Percentiles rank a stretch among this genome's conserved stretches.
These are phyloP conservation scores for Emergomyces orientalis DNA, from an alignment of 2,329 filamentous ascomycete genomes.

Conservation along the genomic window DNA sequence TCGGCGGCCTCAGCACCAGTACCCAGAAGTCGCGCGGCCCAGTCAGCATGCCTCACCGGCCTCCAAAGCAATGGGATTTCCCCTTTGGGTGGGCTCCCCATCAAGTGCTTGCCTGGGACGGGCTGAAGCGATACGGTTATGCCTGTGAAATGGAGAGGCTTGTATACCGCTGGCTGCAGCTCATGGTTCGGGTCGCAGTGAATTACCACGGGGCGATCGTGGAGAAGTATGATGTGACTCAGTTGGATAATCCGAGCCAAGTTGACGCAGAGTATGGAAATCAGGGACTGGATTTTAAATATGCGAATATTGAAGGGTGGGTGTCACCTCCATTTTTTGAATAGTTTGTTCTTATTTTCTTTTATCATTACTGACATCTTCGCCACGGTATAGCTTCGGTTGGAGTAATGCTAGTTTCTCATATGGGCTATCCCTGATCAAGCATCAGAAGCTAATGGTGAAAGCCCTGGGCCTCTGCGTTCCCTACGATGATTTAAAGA, in stretches of 20 bases:
- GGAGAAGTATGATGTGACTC: slow-evolving; percentile 77
- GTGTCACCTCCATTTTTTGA: not conserved
- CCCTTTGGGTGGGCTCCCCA: slow-evolving; percentile 87
- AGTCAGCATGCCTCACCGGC: slow-evolving; percentile 57
- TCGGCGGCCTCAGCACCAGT: slow-evolving; percentile 70
- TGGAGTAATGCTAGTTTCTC: slow-evolving; percentile 91
- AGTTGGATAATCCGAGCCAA: slow-evolving; percentile 67
- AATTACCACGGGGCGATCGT: slow-evolving; percentile 72
- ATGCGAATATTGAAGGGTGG: slow-evolving; percentile 6
- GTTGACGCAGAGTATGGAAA: slow-evolving; percentile 87
- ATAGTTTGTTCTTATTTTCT: not conserved
- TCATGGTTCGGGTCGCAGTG: slow-evolving; percentile 68
- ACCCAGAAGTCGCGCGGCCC: slow-evolving; percentile 69
- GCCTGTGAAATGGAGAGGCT: slow-evolving; percentile 68
- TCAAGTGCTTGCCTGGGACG: slow-evolving; percentile 85
- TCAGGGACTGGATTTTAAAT: slow-evolving; percentile 73
- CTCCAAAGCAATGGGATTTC: slow-evolving; percentile 85
- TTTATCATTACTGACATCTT: slow-evolving; percentile 52
- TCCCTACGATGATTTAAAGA: slow-evolving; percentile 7
- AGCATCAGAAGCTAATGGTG: slow-evolving; percentile 21
- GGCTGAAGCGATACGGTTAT: slow-evolving; percentile 72
- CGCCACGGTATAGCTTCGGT: slow-evolving; percentile 59
- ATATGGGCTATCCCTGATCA: slow-evolving; percentile 69
- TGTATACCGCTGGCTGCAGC: slow-evolving; percentile 24
- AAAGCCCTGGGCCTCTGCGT: slow-evolving; percentile 7